A percentile compares a stretch with the other conserved stretches of the same genome.
Evolutionary conservation across 139 green algal genomes (phyloP).

Genomic region (Micractinium sp.): DNA sequence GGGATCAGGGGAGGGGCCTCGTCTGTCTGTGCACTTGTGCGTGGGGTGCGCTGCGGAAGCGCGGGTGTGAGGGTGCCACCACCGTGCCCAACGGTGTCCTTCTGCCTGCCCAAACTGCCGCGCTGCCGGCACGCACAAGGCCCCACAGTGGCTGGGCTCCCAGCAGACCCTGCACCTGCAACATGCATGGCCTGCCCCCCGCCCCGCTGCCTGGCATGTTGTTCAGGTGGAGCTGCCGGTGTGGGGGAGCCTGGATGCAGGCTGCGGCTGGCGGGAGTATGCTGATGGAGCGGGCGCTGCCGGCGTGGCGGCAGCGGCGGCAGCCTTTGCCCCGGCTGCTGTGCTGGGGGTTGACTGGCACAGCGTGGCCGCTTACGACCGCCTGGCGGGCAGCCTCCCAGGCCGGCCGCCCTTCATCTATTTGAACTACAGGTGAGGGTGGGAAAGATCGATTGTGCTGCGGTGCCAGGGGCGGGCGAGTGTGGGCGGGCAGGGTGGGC

Average conservation of each 20-base stretch:
- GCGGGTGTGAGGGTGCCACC: not conserved
- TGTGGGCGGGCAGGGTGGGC: not conserved
- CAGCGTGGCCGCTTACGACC: slow-evolving; percentile 45
- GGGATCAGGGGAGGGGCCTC: not conserved
- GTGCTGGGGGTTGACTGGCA: slow-evolving; percentile 76
- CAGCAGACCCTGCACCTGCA: not conserved
- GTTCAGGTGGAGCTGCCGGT: slow-evolving; percentile 58
- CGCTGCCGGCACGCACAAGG: no score
- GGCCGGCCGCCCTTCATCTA: slow-evolving; percentile 49
- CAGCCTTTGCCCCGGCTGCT: slow-evolving; percentile 50
- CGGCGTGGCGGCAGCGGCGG: slow-evolving; percentile 30
- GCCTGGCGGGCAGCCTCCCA: slow-evolving; percentile 26
- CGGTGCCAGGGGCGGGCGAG: no score
- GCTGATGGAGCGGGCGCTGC: slow-evolving; percentile 27
- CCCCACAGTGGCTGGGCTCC: no score
- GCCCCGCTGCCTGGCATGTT: not conserved
- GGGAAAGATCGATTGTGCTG: not conserved
- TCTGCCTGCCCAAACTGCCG: no score
- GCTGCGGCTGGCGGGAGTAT: slow-evolving; percentile 61
- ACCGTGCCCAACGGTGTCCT: not conserved
- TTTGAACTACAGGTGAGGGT: slow-evolving; percentile 56
- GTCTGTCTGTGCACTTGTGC: not conserved
- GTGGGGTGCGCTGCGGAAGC: not conserved
- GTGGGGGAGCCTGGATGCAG: slow-evolving; percentile 67
- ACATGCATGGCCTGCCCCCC: not conserved